A percentile compares a stretch with the other conserved stretches of the same genome.
These are phyloP conservation scores for Pseudocercospora crystallina DNA, from an alignment of 2,329 filamentous ascomycete genomes.

Conservation along the genomic window DNA sequence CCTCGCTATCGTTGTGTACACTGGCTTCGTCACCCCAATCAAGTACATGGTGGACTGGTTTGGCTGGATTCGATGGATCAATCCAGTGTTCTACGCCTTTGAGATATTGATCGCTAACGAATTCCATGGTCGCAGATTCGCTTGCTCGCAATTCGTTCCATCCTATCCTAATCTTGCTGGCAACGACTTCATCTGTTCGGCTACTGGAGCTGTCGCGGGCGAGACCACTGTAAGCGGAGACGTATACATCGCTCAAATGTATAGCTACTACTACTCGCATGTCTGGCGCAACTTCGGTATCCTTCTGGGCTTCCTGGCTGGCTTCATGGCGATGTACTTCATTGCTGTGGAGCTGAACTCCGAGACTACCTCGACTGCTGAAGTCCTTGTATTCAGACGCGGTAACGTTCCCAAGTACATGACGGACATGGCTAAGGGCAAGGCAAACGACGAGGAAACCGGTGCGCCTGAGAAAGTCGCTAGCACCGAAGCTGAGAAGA, in stretches of 20 bases:
- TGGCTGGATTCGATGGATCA: conserved; percentile 41
- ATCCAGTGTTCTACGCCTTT: conserved; percentile 65
- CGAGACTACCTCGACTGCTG: conserved; percentile 61
- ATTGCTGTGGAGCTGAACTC: conserved; percentile 65
- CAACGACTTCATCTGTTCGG: conserved; percentile 39
- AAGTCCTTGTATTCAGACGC: conserved; percentile 64
- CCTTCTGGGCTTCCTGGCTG: conserved; percentile 61
- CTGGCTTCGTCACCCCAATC: conserved; percentile 44
- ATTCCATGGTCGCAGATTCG: conserved; percentile 40
- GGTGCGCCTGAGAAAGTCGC: conserved; percentile 30
- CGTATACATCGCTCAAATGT: conserved; percentile 34
- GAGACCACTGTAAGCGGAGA: conserved; percentile 41
- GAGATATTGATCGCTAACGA: conserved; percentile 61
- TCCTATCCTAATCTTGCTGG: conserved; percentile 34
- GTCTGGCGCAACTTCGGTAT: conserved; percentile 65
- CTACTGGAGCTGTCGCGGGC: conserved; percentile 41
- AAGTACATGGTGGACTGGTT: conserved; percentile 58
- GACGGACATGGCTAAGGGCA: conserved; percentile 33
- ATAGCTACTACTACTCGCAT: conserved; percentile 43
- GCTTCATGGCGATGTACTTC: conserved; percentile 65
- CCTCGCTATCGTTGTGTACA: conserved; percentile 63
- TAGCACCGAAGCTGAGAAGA: conserved; percentile 15
- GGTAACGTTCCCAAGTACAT: conserved; percentile 46
- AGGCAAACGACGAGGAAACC: conserved; percentile 37
- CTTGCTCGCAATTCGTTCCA: conserved; percentile 41